phyloP scores from a whole-genome alignment of 176 grass and related monocot species.

The Oropetium thomaeum region DNA sequence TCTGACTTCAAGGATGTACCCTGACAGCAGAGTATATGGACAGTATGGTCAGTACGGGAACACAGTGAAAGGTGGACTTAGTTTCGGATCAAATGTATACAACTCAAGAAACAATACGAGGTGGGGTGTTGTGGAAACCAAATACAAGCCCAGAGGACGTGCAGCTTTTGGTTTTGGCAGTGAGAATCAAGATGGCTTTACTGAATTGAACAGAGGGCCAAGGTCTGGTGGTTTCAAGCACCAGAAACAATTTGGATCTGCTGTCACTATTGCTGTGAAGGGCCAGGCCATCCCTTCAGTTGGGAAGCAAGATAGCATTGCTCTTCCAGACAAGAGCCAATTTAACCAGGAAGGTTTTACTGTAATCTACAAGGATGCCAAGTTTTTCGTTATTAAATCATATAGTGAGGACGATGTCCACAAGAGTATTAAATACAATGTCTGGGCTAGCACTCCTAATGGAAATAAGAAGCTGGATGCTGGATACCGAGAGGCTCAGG shows the following conservation, averaged over 20 bases:
- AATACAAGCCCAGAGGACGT: slow-evolving; percentile 70
- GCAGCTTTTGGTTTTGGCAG: slow-evolving; percentile 61
- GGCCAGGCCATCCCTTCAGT: slow-evolving; percentile 55
- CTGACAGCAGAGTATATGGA: slow-evolving; percentile 56
- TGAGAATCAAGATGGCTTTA: slow-evolving; percentile 83
- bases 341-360: slow-evolving; percentile 69
- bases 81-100: slow-evolving; percentile 73
- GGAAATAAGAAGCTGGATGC: slow-evolving; percentile 98
- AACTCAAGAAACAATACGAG: slow-evolving; percentile 65
- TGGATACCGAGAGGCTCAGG: slow-evolving; percentile 74
- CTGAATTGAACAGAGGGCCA: slow-evolving; percentile 84
- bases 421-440: slow-evolving; percentile 95
- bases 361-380: slow-evolving; percentile 70
- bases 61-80: slow-evolving; percentile 55
- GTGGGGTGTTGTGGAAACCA: slow-evolving; percentile 59
- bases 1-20: slow-evolving; percentile 64
- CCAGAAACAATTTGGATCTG: slow-evolving; percentile 61
- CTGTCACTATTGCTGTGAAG: slow-evolving; percentile 71
- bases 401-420: slow-evolving; percentile 98
- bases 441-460: slow-evolving; percentile 94
- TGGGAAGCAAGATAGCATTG: slow-evolving; percentile 43
- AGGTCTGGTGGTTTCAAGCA: slow-evolving; percentile 74
- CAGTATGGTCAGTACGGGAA: slow-evolving; percentile 59
- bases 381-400: slow-evolving; percentile 93
- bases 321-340: slow-evolving; percentile 55